Base-by-base conservation (phyloP, 345 rosid genomes). In the Acer negundo region DNA sequence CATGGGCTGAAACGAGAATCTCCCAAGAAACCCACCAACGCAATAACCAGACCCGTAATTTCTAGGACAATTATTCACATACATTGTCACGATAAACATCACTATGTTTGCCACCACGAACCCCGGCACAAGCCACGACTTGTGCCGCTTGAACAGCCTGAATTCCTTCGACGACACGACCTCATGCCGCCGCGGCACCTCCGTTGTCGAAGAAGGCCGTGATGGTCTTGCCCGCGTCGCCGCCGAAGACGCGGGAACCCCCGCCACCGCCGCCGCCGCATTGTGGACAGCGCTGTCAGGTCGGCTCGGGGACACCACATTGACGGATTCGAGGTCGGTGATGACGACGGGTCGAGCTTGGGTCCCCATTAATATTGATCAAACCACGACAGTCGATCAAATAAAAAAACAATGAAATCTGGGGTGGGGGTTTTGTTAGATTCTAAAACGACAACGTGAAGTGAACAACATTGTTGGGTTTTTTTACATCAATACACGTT, bases 1-100 rank as follows among this genome's bases (percentile, higher is more conserved):
- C 81, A 94, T 70, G 10, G 94, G 92, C 82, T 94, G 95, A 77
- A 97, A 97, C 6, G 97, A 86, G 80, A 97, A 85, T 67, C 98
- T 91, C 31, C 97, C 97, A 68, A 97, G 86, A 79, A 88, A 84
- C 67, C 76, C 82, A 24, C 85, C 91, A 20, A 90, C 77, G 73
- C 99, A 97, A 40, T 76, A 53, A 6, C 70, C 80, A 1, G 70
- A 59, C 63, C 63, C 77, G 22, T 90, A 79, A 63, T 89, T 89
- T 70, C 73, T 78, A 55, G 98, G 99, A 73, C 99, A 96, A 84
- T 96, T 56, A 80, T 96, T 96, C 64, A 90, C 85, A 73, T 88
- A 94, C 97, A 96, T 94, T 79, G 89, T 86, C 61, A 85, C 72
- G 7, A 64, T 62, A 70, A 97, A 97, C 26, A 91, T 75, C 62